These are phyloP conservation scores for Gnetum montanum DNA, from an alignment of 75 land plant species.

Conservation along the genomic window DNA sequence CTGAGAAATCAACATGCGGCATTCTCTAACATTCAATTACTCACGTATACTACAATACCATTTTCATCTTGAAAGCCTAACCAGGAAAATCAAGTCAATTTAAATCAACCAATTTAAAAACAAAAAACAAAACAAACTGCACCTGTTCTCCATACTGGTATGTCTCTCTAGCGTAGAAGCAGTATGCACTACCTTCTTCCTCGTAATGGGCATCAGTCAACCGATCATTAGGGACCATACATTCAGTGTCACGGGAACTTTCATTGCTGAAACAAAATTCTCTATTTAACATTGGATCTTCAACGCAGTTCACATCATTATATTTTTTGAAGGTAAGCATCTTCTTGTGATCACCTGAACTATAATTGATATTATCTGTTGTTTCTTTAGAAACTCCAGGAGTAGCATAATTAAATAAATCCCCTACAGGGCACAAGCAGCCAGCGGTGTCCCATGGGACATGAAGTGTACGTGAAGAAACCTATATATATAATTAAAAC, in stretches of 20 bases:
- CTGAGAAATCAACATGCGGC: too few relatives aligned
- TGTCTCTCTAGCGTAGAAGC: conserved; percentile 76
- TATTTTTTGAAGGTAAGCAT: not conserved
- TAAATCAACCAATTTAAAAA: too few relatives aligned
- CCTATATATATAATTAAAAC: conserved; percentile 20
- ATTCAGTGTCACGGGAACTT: not conserved
- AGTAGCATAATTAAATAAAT: conserved; percentile 83
- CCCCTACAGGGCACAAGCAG: conserved; percentile 89
- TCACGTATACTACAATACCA: too few relatives aligned
- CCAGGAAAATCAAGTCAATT: too few relatives aligned
- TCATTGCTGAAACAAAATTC: conserved; percentile 2
- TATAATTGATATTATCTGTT: not conserved
- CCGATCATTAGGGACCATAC: conserved; percentile 20
- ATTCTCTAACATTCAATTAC: too few relatives aligned
- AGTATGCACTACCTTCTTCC: conserved; percentile 39
- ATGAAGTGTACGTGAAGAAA: conserved; percentile 79
- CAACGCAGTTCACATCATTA: not conserved
- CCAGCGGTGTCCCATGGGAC: conserved; percentile 96
- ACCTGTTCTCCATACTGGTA: conserved; percentile 88
- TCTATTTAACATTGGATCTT: not conserved
- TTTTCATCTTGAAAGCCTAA: too few relatives aligned
- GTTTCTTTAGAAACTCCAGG: conserved; percentile 24
- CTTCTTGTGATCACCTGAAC: not conserved
- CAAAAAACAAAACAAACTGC: too few relatives aligned
- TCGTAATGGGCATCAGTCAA: conserved; percentile 81